Base-by-base conservation (phyloP, 805 yeast genomes). In the Cyberlindnera nakhonratchasimensis region DNA sequence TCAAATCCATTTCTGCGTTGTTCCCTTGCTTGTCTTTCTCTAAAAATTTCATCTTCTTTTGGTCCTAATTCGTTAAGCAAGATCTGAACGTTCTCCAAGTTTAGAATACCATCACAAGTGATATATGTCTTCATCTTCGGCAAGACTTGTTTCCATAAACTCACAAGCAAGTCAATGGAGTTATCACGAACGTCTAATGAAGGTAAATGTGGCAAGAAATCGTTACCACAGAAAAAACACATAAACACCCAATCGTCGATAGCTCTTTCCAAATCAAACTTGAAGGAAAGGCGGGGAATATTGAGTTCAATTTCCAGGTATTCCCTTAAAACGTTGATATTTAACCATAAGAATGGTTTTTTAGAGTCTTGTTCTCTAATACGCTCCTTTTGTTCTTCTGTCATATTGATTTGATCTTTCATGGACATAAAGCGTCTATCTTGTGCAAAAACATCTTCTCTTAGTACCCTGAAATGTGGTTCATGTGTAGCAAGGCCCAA, bases 161-260 rank as follows among this genome's bases (percentile, higher is more conserved):
- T 74, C 11, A 88, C 82, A 40, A 93, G 66, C 19, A 77, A 70
- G 58, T 91, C 96, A 56, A 93, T 85, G 53, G 96, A 90, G 57
- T 87, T 86, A 63, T 93, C 98, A 53, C 99, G 79, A 32, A 93
- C 97, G 57, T 91, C 96, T 42, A 93, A 73, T 23, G 95, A 81
- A 4, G 99, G 98, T 52, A 93, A 69, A 65, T 91, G 98, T 1
- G 99, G 99, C 56, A 93, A 69, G 73, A 93, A 93, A 78, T 93
- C 99, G 61, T 93, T 93, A 64, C 99, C 99, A 50, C 91, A 95
- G 60, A 93, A 93, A 70, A 93, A 93, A 74, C 98, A 91, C 90
- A 93, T 84, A 53, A 93, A 93, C 13, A 93, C 88, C 99, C 99
- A 93, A 65, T 93, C 99, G 61, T 93, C 99, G 47, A 93, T 82